Evolutionary conservation across 768 basidiomycete genomes (phyloP).

Genomic region (Pleurotus platypus): DNA sequence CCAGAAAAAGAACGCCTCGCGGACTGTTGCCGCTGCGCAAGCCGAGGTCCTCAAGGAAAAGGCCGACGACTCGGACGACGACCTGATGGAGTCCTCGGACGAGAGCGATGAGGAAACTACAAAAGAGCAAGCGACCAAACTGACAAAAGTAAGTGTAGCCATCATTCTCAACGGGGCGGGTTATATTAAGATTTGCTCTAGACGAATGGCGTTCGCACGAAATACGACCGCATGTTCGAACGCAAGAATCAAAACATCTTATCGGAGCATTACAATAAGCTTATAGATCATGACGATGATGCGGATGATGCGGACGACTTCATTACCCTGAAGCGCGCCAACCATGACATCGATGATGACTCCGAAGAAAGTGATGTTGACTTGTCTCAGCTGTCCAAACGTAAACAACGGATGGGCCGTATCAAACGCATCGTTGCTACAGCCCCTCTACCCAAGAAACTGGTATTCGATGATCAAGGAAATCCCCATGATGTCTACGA

Average conservation of each 20-base stretch:
- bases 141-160: conserved; percentile 37
- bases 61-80: conserved; percentile 15
- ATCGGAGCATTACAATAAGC: conserved; percentile 85
- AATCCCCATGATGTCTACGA: conserved; percentile 79
- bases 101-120: conserved; percentile 22
- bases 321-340: conserved; percentile 87
- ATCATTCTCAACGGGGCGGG: neutral
- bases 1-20: conserved; percentile 71
- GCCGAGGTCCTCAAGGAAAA: conserved; percentile 23
- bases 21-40: conserved; percentile 33
- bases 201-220: conserved; percentile 66
- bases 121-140: conserved; percentile 20
- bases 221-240: conserved; percentile 98
- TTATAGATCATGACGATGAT: conserved; percentile 65
- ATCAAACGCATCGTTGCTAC: conserved; percentile 73
- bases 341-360: conserved; percentile 63
- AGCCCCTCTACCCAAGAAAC: conserved; percentile 61
- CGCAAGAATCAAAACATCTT: conserved; percentile 93
- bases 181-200: neutral
- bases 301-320: conserved; percentile 62
- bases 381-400: conserved; percentile 68
- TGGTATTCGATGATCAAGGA: conserved; percentile 91
- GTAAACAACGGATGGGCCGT: conserved; percentile 72
- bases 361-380: conserved; percentile 20
- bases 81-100: conserved; percentile 26